Conservation (phyloP, 208 protist genomes). For the Trypanosoma conorhini region DNA sequence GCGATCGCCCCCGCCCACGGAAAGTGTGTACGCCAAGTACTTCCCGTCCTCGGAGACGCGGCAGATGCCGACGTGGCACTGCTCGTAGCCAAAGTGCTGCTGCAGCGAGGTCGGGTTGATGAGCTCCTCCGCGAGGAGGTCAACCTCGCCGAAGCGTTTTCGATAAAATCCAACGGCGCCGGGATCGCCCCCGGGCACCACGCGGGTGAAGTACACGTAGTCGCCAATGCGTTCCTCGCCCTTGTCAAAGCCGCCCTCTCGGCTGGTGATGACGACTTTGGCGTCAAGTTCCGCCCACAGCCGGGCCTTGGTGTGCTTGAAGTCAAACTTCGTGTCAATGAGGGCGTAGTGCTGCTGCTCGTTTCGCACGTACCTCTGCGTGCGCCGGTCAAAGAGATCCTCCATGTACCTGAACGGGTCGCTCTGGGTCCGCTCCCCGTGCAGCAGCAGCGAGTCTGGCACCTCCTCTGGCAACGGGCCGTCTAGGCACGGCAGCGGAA, state of each 20-base stretch:
- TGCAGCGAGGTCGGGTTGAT: constrained; percentile 85
- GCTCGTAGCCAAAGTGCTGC: constrained; percentile 89
- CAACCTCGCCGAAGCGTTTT: constrained; percentile 82
- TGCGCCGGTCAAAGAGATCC: constrained; percentile 82
- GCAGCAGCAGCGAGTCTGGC: constrained; percentile 45
- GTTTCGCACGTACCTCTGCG: constrained; percentile 60
- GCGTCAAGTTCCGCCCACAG: constrained; percentile 86
- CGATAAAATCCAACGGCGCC: constrained; percentile 89
- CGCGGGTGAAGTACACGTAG: constrained; percentile 89
- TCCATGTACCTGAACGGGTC: constrained; percentile 92
- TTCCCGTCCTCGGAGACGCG: constrained; percentile 87
- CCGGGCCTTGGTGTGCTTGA: constrained; percentile 81
- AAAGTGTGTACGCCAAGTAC: constrained; percentile 91
- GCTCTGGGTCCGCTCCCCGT: constrained; percentile 46
- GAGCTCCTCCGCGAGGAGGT: constrained; percentile 88
- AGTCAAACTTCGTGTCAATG: constrained; percentile 80
- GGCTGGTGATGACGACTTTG: constrained; percentile 82
- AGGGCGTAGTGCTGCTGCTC: constrained; percentile 74
- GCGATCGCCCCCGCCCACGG: constrained; percentile 87
- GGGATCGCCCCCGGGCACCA: constrained; percentile 66
- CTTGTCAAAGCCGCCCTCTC: constrained; percentile 90
- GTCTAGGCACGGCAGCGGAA: constrained; percentile 75
- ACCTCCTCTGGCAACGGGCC: constrained; percentile 73
- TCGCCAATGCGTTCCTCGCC: constrained; percentile 91
- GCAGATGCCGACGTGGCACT: constrained; percentile 87